phyloP scores from a whole-genome alignment of 768 basidiomycete genomes.

The Rhizopogon vinicolor region DNA sequence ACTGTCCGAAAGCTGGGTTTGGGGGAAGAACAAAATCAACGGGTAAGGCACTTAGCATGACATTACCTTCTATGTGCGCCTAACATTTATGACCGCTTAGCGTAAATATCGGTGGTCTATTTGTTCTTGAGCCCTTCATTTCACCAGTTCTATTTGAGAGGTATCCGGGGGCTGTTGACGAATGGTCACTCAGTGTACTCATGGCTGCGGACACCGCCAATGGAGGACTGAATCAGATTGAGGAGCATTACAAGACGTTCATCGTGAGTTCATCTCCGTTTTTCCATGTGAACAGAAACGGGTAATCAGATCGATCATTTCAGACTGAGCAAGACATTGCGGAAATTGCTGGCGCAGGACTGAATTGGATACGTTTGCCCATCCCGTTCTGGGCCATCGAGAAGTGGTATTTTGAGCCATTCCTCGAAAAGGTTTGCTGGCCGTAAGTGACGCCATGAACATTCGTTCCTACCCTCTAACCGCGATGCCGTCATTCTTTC shows the following conservation, averaged over 20 bases:
- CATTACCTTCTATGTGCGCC: background rate
- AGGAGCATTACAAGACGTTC: constrained; percentile 79
- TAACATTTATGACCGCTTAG: constrained; percentile 20
- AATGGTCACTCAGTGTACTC: constrained; percentile 61
- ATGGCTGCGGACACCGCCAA: constrained; percentile 62
- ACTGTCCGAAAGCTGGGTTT: constrained; percentile 72
- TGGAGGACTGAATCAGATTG: constrained; percentile 60
- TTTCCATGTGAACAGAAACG: background rate
- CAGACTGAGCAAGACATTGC: constrained; percentile 91
- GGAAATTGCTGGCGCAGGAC: constrained; percentile 80
- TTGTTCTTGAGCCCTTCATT: constrained; percentile 80
- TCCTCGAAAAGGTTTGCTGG: constrained; percentile 71
- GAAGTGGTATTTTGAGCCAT: constrained; percentile 71
- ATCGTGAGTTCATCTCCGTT: constrained; percentile 46
- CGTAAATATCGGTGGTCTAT: constrained; percentile 72
- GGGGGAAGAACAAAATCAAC: constrained; percentile 53
- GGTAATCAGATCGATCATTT: background rate
- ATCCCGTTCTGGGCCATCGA: constrained; percentile 87
- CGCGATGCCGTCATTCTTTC: background rate
- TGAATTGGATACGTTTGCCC: constrained; percentile 81
- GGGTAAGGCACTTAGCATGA: constrained; percentile 39
- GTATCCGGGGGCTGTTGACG: constrained; percentile 54
- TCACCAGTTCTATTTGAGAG: constrained; percentile 57
- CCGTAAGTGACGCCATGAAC: constrained; percentile 35
- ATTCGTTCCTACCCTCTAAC: background rate